Percentiles rank a stretch among this genome's conserved stretches.
Evolutionary conservation across 805 yeast genomes (phyloP).

Genomic region (Saturnispora besseyi): DNA sequence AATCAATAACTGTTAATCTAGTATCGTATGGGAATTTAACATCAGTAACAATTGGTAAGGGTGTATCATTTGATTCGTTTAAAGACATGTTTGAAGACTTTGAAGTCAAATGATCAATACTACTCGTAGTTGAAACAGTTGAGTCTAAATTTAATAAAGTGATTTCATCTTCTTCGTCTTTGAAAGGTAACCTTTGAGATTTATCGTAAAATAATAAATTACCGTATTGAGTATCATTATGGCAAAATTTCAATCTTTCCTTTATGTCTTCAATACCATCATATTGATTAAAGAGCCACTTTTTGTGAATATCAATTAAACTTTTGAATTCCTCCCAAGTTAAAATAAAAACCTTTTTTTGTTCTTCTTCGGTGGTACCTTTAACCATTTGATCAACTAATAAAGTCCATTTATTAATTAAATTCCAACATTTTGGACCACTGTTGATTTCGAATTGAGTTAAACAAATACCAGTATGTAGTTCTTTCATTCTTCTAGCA

Average conservation of each 20-base stretch:
- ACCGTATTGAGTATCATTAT: slow-evolving; percentile 96
- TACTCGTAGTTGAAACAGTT: background rate
- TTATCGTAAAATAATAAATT: slow-evolving; percentile 56
- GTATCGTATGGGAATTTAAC: slow-evolving; percentile 36
- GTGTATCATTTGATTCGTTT: slow-evolving; percentile 9
- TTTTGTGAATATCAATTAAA: slow-evolving; percentile 42
- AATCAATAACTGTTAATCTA: slow-evolving; percentile 86
- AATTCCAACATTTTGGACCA: slow-evolving; percentile 65
- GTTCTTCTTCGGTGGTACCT: slow-evolving; percentile 26
- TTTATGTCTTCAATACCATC: slow-evolving; percentile 32
- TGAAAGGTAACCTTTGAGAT: slow-evolving; percentile 20
- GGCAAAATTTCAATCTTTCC: slow-evolving; percentile 68
- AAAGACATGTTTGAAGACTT: slow-evolving; percentile 16
- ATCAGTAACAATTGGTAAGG: slow-evolving; percentile 25
- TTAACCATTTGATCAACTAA: slow-evolving; percentile 37
- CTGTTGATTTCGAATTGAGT: slow-evolving; percentile 42
- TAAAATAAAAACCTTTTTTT: slow-evolving; percentile 34
- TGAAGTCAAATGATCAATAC: slow-evolving; percentile 13
- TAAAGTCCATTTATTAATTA: slow-evolving; percentile 62
- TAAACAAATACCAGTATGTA: slow-evolving; percentile 72
- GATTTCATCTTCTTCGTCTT: slow-evolving; percentile 23
- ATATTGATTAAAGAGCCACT: slow-evolving; percentile 52
- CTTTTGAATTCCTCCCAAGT: slow-evolving; percentile 43
- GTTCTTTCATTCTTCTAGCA: slow-evolving; percentile 93
- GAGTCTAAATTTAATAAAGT: slow-evolving; percentile 1